Evolutionary conservation across 2,329 filamentous ascomycete species (phyloP).

Genomic region (Myrmaecium sp.): DNA sequence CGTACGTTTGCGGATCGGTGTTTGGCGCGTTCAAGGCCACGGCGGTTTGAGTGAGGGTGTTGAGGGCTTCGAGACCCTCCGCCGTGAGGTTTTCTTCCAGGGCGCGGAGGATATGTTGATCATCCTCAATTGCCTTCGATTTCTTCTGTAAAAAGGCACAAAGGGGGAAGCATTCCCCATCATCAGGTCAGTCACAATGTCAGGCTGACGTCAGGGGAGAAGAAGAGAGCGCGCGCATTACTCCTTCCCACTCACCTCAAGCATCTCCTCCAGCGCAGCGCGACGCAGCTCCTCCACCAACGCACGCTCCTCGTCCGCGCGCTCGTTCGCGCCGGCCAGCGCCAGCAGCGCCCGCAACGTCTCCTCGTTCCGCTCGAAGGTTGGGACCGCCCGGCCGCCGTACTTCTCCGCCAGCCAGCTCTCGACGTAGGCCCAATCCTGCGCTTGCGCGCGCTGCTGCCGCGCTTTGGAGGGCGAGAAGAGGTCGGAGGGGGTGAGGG

Average conservation of each 20-base stretch:
- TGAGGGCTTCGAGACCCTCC: conserved; percentile 14
- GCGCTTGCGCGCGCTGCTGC: conserved; percentile 63
- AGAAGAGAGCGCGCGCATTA: conserved; percentile 7
- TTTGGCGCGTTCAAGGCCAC: conserved; percentile 18
- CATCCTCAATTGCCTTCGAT: background rate
- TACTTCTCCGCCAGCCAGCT: conserved; percentile 56
- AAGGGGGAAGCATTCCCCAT: conserved; percentile 10
- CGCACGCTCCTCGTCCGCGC: conserved; percentile 52
- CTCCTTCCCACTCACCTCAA: conserved; percentile 13
- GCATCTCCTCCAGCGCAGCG: conserved; percentile 39
- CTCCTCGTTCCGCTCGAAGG: conserved; percentile 74
- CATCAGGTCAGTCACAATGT: conserved; percentile 1
- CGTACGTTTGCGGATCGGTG: conserved; percentile 9
- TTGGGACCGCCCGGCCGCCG: conserved; percentile 47
- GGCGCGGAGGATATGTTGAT: background rate
- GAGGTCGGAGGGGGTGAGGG: conserved; percentile 26
- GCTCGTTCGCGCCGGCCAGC: conserved; percentile 59
- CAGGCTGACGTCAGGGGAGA: conserved; percentile 5
- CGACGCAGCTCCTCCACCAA: conserved; percentile 42
- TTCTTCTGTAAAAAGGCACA: conserved; percentile 4
- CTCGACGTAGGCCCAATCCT: conserved; percentile 84
- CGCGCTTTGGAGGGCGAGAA: conserved; percentile 49
- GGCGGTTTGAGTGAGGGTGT: conserved; percentile 19
- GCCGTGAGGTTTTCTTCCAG: conserved; percentile 3
- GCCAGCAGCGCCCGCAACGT: conserved; percentile 61